Percentiles rank a stretch among this genome's conserved stretches.
Evolutionary conservation across 23 red algal genomes (phyloP).

Genomic region (Agarophyton chilense): DNA sequence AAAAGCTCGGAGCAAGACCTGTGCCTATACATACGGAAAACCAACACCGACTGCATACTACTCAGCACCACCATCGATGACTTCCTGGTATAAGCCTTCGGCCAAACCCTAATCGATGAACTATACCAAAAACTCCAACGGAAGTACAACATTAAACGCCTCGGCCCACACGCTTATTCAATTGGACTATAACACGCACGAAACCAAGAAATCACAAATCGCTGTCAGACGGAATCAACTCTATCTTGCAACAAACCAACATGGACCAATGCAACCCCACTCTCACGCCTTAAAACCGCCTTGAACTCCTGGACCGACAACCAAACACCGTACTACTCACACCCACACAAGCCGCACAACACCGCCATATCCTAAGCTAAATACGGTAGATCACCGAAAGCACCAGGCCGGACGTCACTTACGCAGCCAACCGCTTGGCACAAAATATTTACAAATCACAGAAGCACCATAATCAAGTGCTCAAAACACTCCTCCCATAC

Average conservation of each 20-base stretch:
- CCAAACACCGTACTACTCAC: neutral
- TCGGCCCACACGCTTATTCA: neutral
- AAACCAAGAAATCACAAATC: neutral
- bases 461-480: neutral
- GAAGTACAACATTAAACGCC: constrained; percentile 7
- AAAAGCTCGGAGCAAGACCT: neutral
- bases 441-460: neutral
- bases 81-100: neutral
- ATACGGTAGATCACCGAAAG: neutral
- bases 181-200: neutral
- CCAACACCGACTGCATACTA: neutral
- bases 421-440: too few species aligned
- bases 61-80: neutral
- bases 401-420: neutral
- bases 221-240: neutral
- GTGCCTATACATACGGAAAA: neutral
- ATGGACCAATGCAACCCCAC: neutral
- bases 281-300: neutral
- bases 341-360: neutral
- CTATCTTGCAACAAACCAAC: neutral
- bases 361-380: neutral
- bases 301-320: neutral
- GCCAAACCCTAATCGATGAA: neutral
- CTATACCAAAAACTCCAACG: neutral
- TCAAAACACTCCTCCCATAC: neutral